Evolutionary conservation across 1,284 basidiomycete genomes (phyloP), one percentile per base, ranked within the genome.

Genomic region (Inonotus obliquus): DNA sequence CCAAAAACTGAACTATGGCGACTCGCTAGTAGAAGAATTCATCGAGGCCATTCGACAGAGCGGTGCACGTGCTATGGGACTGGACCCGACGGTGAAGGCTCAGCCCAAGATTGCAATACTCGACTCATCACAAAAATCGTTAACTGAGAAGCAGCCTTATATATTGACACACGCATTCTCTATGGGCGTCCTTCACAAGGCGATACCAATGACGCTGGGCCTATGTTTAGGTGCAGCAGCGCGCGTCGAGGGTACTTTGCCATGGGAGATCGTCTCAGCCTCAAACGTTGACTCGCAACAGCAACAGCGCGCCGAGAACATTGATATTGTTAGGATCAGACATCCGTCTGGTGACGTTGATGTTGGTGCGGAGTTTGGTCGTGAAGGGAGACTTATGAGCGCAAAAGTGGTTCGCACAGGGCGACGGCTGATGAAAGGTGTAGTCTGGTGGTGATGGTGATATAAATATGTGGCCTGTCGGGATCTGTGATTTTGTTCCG

Each of bases 51-150:
- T 91, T 54, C 80, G 88, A 3, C 80, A 79, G 65, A 72, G 72
- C 14, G 86, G 82, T 21, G 86, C 87, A 4, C 68, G 72, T 7
- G 71, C 69, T 38, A 91, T 91, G 89, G 83, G 85, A 4, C 76
- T 91, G 1, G 85, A 87, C 61, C 80, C 81, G 0, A 67, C 71
- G 1, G 77, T 81, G 1, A 81, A 85, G 68, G 85, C 84, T 0
- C 87, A 89, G 66, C 88, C 88, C 0, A 91, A 91, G 69, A 84
- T 91, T 65, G 84, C 85, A 5, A 73, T 88, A 32, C 74, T 90
- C 52, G 75, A 75, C 63, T 62, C 72, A 4, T 78, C 81, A 4
- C 60, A 65, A 13, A 61, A 68, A 4, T 49, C 63, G 11, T 66
- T 69, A 2, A 23, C 23, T 2, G 71, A 65, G 13, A 66, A 74